Percentiles rank a stretch among this genome's conserved stretches.
Evolutionary conservation across 441 rosid genomes (phyloP).

Genomic region (Geranium incanum): DNA sequence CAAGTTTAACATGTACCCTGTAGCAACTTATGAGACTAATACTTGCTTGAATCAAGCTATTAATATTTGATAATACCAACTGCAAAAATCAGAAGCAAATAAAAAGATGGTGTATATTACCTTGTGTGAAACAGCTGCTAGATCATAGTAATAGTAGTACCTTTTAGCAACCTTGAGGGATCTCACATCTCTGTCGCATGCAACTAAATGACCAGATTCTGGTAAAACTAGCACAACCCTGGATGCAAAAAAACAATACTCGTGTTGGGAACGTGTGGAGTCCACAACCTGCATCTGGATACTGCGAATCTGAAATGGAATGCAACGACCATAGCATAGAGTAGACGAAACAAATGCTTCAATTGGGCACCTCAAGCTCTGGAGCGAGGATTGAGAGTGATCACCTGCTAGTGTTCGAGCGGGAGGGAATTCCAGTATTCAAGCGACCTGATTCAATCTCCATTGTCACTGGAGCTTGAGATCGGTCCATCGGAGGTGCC

Average conservation of each 20-base stretch:
- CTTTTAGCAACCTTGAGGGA: conserved; percentile 65
- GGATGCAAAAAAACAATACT: conserved; percentile 6
- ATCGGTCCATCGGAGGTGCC: too few species aligned
- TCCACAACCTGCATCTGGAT: too few species aligned
- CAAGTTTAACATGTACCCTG: background rate
- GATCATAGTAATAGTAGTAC: conserved; percentile 40
- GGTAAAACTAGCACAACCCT: conserved; percentile 88
- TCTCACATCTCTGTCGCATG: conserved; percentile 74
- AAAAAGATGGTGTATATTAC: conserved; percentile 23
- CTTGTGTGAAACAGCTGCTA: conserved; percentile 75
- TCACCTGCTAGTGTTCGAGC: too few species aligned
- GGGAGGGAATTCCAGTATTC: too few species aligned
- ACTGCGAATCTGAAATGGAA: too few species aligned
- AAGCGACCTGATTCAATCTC: too few species aligned
- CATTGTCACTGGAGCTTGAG: too few species aligned
- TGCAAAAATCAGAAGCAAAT: background rate
- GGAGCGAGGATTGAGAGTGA: too few species aligned
- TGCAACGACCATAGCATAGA: too few species aligned
- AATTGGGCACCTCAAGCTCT: too few species aligned
- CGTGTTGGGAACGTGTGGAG: background rate
- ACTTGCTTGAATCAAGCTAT: background rate
- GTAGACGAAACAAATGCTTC: too few species aligned
- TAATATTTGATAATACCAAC: background rate
- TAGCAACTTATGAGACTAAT: conserved; percentile 2
- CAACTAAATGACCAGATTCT: conserved; percentile 69